A percentile compares a stretch with the other conserved stretches of the same genome.
Evolutionary conservation across 2,329 filamentous ascomycete genomes (phyloP).

Genomic region (Alternaria tenuissima): DNA sequence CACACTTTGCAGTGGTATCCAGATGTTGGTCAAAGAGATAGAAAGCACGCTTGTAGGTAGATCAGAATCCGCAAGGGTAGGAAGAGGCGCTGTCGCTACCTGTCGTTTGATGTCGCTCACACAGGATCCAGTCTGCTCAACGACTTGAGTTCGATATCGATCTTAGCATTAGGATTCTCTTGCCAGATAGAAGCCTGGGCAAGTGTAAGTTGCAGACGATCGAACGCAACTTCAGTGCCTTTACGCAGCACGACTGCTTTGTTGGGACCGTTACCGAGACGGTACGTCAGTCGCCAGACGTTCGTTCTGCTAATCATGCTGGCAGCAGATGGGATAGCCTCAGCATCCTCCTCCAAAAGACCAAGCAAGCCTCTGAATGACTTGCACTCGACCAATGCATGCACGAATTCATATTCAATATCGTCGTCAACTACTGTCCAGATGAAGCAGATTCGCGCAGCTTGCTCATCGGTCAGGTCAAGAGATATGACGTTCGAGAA

Average conservation of each 20-base stretch:
- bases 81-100: not conserved
- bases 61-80: not conserved
- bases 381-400: conserved; percentile 17
- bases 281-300: conserved; percentile 20
- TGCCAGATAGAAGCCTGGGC: conserved; percentile 8
- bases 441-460: conserved; percentile 13
- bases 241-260: conserved; percentile 14
- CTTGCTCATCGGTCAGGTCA: conserved; percentile 17
- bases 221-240: conserved; percentile 19
- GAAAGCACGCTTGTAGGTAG: not conserved
- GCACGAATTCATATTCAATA: conserved; percentile 12
- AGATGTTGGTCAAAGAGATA: conserved; percentile 3
- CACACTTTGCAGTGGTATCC: not conserved
- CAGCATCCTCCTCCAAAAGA: conserved; percentile 5
- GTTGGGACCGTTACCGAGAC: conserved; percentile 8
- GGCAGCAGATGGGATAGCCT: conserved; percentile 9
- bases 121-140: conserved; percentile 1
- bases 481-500: not conserved
- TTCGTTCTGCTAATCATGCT: conserved; percentile 11
- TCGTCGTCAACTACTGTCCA: conserved; percentile 19
- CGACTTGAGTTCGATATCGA: conserved; percentile 12
- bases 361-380: conserved; percentile 14
- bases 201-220: conserved; percentile 15
- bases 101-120: not conserved
- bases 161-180: not conserved